Evolutionary conservation across 192 early-diverging fungal genomes (phyloP).

Genomic region (Linnemannia hyalina): DNA sequence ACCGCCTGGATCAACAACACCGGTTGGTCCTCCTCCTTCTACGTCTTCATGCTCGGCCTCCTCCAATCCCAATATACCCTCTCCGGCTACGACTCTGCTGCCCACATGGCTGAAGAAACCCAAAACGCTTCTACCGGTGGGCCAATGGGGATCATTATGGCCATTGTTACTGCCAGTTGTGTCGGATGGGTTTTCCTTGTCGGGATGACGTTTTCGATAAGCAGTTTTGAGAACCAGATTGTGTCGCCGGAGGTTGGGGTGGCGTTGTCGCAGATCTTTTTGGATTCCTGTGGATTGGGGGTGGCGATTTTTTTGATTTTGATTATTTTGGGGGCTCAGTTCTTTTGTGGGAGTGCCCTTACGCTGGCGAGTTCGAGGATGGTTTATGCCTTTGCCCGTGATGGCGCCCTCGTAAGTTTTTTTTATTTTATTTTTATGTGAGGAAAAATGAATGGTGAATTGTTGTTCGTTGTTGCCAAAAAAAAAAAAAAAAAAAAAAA

Average conservation of each 20-base stretch:
- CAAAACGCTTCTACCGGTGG: constrained; percentile 59
- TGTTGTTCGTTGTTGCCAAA: too few species aligned
- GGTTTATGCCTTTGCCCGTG: constrained; percentile 67
- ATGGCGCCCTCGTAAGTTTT: constrained; percentile 56
- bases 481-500: too few species aligned
- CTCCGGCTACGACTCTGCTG: constrained; percentile 59
- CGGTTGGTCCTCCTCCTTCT: constrained; percentile 56
- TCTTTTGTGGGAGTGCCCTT: constrained; percentile 59
- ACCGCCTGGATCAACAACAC: constrained; percentile 62
- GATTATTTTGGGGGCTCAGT: constrained; percentile 56
- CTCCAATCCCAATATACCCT: constrained; percentile 64
- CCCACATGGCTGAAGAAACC: constrained; percentile 63
- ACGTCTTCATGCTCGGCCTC: constrained; percentile 60
- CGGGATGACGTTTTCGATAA: constrained; percentile 54
- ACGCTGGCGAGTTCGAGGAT: constrained; percentile 62
- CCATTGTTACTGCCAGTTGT: constrained; percentile 51
- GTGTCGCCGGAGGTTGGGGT: constrained; percentile 50
- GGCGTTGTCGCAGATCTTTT: constrained; percentile 58
- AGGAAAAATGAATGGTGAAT: neutral
- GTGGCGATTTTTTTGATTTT: constrained; percentile 60
- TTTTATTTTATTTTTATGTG: neutral
- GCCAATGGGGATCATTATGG: constrained; percentile 57
- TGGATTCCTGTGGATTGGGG: constrained; percentile 52
- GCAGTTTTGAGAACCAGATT: constrained; percentile 48
- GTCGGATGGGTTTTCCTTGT: constrained; percentile 61